phyloP scores from a whole-genome alignment of 2,329 filamentous ascomycete genomes.

The Dothistroma septosporum region DNA sequence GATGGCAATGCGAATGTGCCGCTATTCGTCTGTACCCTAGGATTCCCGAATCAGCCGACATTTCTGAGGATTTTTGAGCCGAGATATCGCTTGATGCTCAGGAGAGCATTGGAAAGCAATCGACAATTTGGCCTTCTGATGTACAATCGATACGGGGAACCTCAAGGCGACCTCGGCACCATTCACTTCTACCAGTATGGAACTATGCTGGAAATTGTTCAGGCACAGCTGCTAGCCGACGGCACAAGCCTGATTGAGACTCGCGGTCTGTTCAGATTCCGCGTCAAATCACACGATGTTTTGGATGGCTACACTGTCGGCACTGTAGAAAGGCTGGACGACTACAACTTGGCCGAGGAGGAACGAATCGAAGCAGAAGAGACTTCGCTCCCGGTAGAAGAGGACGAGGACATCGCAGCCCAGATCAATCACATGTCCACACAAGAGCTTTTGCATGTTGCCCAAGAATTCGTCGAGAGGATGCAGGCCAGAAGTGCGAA shows the following conservation, averaged over 20 bases:
- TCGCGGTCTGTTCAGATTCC: constrained; percentile 71
- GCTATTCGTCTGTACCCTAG: constrained; percentile 76
- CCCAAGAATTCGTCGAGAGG: constrained; percentile 62
- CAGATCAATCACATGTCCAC: constrained; percentile 62
- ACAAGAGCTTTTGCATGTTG: constrained; percentile 61
- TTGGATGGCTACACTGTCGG: constrained; percentile 75
- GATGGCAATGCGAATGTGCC: constrained; percentile 59
- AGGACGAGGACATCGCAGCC: constrained; percentile 29
- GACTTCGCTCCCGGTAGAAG: constrained; percentile 39
- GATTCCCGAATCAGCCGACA: constrained; percentile 78
- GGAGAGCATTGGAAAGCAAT: constrained; percentile 67
- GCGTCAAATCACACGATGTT: constrained; percentile 59
- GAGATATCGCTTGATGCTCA: constrained; percentile 86
- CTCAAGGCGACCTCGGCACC: constrained; percentile 51
- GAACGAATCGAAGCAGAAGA: constrained; percentile 71
- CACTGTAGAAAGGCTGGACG: constrained; percentile 71
- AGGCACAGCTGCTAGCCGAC: constrained; percentile 68
- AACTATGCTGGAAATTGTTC: constrained; percentile 71
- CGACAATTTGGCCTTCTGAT: constrained; percentile 82
- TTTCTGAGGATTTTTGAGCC: constrained; percentile 91
- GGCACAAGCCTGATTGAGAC: constrained; percentile 80
- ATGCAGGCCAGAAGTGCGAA: constrained; percentile 66
- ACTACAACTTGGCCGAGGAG: constrained; percentile 77
- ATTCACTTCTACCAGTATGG: constrained; percentile 68
- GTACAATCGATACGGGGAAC: constrained; percentile 54